phyloP scores from a whole-genome alignment of 371 early-diverging fungal species.

The Enteropsectra breve region DNA sequence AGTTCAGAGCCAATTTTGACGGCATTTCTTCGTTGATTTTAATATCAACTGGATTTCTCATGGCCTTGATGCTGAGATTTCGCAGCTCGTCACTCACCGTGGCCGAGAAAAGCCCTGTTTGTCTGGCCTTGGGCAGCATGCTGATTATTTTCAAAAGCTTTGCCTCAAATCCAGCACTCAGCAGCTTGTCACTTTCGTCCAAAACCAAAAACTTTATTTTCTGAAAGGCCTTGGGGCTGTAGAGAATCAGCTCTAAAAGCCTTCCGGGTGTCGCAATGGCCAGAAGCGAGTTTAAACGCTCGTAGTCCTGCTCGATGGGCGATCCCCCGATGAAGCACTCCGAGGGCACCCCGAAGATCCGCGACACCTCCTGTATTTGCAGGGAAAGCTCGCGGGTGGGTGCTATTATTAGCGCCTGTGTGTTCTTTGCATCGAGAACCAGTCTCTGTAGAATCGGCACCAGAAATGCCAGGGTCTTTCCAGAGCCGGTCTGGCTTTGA shows the following conservation, averaged over 20 bases:
- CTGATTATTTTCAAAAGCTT: constrained; percentile 24
- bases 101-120: constrained; percentile 39
- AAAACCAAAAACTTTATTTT: constrained; percentile 67
- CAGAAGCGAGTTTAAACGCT: constrained; percentile 62
- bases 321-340: constrained; percentile 90
- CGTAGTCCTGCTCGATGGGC: constrained; percentile 75
- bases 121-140: constrained; percentile 25
- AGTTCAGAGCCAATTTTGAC: constrained; percentile 13
- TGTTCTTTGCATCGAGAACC: constrained; percentile 71
- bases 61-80: constrained; percentile 6
- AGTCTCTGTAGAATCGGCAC: constrained; percentile 67
- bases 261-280: constrained; percentile 91
- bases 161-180: constrained; percentile 37
- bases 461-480: constrained; percentile 56
- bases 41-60: constrained; percentile 27
- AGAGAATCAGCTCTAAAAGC: constrained; percentile 80
- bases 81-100: constrained; percentile 33
- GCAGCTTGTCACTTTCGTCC: constrained; percentile 80
- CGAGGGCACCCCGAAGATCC: constrained; percentile 67
- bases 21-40: constrained; percentile 28
- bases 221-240: constrained; percentile 60
- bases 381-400: constrained; percentile 90
- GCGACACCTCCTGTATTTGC: constrained; percentile 67
- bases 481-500: constrained; percentile 54
- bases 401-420: constrained; percentile 73